Base-by-base conservation (phyloP, 306 rosid genomes). In the Senna tora region DNA sequence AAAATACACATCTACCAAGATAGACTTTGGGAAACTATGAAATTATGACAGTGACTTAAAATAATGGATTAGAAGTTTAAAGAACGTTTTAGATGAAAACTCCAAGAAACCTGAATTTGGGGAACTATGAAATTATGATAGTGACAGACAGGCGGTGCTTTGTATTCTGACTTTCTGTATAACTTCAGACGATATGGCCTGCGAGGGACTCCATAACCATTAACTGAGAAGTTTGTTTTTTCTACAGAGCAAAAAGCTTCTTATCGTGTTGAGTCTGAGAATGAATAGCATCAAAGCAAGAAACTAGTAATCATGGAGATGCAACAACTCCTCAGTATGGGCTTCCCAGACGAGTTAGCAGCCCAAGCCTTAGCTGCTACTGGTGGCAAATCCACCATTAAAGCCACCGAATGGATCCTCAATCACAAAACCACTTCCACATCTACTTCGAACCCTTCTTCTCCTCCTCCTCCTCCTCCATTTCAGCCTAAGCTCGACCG, bases 401-500 rank as follows among this genome's bases (percentile, higher is more conserved):
- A 87, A 78, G 97, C 97, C 77, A 83, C 96, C 64, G 97, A 92
- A 68, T 92, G 97, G 97, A 89, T 92, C 60, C 91, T 92, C 73
- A 80, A 71, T 32, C 88, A 79, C 72, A 79, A 84, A 69, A 28
- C 84, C 47, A 67, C 84, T n/a, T 3, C 82, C 33, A 15, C 81
- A 36, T 10, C 90, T 21, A 9, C 33, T 64, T 0, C 72, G 4
- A 63, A 36, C 19, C 21, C 45, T 60, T 4, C n/a, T n/a, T 16
- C 21, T 16, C 68, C 15, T 63, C 36, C 68, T 36, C 21, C 36
- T 38, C 53, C 83, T 13, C 36, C 68, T 10, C 64, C 87, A 15
- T 15, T 73, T 43, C 97, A 89, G 65, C 90, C 97, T n/a, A 92
- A 84, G 22, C 91, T 92, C 52, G 86, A 92, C n/a, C 91, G 87